phyloP scores from a whole-genome alignment of 2,329 filamentous ascomycete genomes.

The Cladosporium sp. region DNA sequence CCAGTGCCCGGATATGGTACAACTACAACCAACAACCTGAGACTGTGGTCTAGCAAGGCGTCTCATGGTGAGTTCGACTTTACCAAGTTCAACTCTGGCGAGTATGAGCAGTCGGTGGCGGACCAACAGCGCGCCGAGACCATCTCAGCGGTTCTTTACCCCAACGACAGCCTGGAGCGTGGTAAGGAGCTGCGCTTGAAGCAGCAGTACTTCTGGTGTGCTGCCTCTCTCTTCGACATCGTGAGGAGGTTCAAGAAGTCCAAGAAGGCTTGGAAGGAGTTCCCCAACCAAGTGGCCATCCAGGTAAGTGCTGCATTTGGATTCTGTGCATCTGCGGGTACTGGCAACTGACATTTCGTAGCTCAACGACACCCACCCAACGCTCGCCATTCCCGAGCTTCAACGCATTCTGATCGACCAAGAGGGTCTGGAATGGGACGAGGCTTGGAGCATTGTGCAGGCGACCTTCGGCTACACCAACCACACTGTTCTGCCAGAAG shows the following conservation, averaged over 20 bases:
- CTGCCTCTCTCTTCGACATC: slow-evolving; percentile 93
- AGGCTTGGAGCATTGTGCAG: slow-evolving; percentile 73
- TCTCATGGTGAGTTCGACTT: slow-evolving; percentile 98
- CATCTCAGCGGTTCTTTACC: slow-evolving; percentile 95
- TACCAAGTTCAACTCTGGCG: slow-evolving; percentile 97
- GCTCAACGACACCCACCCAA: slow-evolving; percentile 96
- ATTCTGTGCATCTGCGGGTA: background rate
- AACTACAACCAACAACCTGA: slow-evolving; percentile 89
- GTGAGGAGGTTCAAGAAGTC: slow-evolving; percentile 98
- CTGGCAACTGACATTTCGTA: background rate
- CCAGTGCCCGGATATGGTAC: slow-evolving; percentile 84
- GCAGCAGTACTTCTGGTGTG: slow-evolving; percentile 99
- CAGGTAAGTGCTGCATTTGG: slow-evolving; percentile 48
- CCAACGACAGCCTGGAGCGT: slow-evolving; percentile 94
- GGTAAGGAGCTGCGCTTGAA: slow-evolving; percentile 97
- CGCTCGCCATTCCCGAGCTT: slow-evolving; percentile 91
- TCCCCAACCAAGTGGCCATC: slow-evolving; percentile 92
- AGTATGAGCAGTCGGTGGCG: slow-evolving; percentile 97
- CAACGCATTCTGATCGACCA: slow-evolving; percentile 88
- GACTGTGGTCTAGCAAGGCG: slow-evolving; percentile 96
- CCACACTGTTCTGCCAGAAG: slow-evolving; percentile 95
- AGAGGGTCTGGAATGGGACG: slow-evolving; percentile 90
- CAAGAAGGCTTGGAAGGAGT: slow-evolving; percentile 85
- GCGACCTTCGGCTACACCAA: slow-evolving; percentile 92
- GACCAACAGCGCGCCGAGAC: slow-evolving; percentile 99